These are phyloP conservation scores for Trichoderma gamsii DNA, from an alignment of 495 filamentous ascomycete species.

Conservation along the genomic window DNA sequence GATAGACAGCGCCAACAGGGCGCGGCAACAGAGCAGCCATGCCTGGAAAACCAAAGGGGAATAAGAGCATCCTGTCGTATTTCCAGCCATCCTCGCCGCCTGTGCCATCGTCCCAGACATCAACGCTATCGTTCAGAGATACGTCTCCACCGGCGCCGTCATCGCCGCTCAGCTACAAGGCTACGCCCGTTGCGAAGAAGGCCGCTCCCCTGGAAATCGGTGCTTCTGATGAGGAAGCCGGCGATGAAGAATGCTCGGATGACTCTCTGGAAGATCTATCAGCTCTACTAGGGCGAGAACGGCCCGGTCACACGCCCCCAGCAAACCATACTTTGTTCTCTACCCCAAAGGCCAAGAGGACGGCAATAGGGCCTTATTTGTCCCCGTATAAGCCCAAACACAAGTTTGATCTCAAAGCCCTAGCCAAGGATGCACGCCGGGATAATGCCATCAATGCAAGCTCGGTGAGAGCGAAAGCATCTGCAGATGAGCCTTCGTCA, in stretches of 20 bases:
- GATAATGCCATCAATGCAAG: constrained; percentile 53
- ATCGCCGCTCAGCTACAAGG: constrained; percentile 5
- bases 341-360: constrained; percentile 37
- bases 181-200: background rate
- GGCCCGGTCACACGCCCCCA: constrained; percentile 20
- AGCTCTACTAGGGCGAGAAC: constrained; percentile 21
- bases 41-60: background rate
- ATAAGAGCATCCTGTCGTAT: constrained; percentile 4
- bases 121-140: background rate
- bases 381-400: constrained; percentile 51
- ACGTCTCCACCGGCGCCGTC: background rate
- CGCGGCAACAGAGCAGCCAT: background rate
- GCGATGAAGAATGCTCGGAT: constrained; percentile 44
- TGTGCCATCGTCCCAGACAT: background rate
- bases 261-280: constrained; percentile 15
- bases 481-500: constrained; percentile 24
- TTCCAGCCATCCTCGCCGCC: background rate
- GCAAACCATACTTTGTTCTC: constrained; percentile 15
- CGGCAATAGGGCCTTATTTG: constrained; percentile 29
- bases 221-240: constrained; percentile 64
- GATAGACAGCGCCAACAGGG: background rate
- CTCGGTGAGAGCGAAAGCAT: constrained; percentile 29
- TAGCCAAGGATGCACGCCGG: constrained; percentile 54
- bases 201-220: constrained; percentile 36
- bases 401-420: constrained; percentile 59